Base-by-base conservation (phyloP, 345 rosid species). In the Microthlaspi erraticum region DNA sequence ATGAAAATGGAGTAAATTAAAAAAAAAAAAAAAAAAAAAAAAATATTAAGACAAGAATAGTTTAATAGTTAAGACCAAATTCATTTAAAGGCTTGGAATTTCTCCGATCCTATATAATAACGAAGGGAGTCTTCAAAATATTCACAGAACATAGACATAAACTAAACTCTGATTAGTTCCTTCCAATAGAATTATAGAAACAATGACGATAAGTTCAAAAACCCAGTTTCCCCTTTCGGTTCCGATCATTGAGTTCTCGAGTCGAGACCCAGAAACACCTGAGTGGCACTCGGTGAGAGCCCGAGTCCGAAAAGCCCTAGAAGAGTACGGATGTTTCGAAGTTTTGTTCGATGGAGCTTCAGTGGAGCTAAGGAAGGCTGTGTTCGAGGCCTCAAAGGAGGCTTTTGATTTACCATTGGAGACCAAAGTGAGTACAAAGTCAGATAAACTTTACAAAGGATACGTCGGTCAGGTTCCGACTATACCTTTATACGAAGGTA, bases 291-390 rank as follows among this genome's bases (percentile, higher is more conserved):
- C 48, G 0, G 71, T 77, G 71, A 80, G 74, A 70, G 39, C 44
- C 39, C 62, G 55, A n/a, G 86, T 83, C 56, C 67, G 73, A 52
- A 20, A 64, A 68, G 83, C 87, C 12, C 73, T 84, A 5, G 86
- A 80, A 61, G 84, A 83, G 18, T 81, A 77, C 32, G 89, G 92
- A 6, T 83, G 85, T 65, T 87, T 87, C 34, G 85, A 85, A 78
- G 92, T 81, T 1, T 49, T 51, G 44, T 80, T 77, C 44, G 19
- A 83, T 50, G 79, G 64, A 51, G 76, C 70, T 68, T 75, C 92
- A 0, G 0, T n/a, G 8, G 86, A 83, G 32, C 64, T 63, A 12
- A 23, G 80, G 36, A 70, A 78, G 48, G 64, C 75, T 0, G 6
- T 81, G 52, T 74, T 83, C 18, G 56, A 62, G 11, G 79, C 80